Evolutionary conservation across 352 stramenopile genomes (phyloP), one percentile per base, ranked within the genome.

Genomic region (Globisporangium iwayamae): DNA sequence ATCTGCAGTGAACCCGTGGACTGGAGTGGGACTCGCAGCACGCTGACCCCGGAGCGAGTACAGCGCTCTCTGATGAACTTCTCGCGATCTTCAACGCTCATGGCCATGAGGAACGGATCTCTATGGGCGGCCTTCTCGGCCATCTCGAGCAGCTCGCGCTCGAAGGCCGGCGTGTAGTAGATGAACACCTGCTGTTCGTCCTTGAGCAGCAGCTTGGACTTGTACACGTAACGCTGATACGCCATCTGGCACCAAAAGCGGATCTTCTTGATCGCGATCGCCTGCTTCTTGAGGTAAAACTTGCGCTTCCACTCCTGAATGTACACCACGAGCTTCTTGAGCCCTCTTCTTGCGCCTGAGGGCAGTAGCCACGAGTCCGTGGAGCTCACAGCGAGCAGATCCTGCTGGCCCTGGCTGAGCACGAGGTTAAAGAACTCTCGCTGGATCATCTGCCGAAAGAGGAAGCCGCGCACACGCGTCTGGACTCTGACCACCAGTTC

Each of bases 161-260:
- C 78, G 28, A 90, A 79, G 20, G 65, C 56, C 0, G 76, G 59
- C 22, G 78, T 89, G 66, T 91, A 93, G 68, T 91, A 93, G 20
- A 93, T 82, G 66, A 80, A 86, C 7, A 93, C 73, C 58, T 90
- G 73, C 62, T 91, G 80, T 25, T 89, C 68, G 0, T 87, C 72
- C 2, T 58, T 66, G 0, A 89, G 64, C 34, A 93, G 66, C 52
- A 85, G 78, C 30, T 75, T 69, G 20, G 73, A 81, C 28, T 81
- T 81, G 50, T 79, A 78, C 4, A 63, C 67, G 50, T 93, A 82
- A 10, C 79, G 81, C 64, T 88, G 81, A 54, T 82, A 83, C 39
- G 90, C 72, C 76, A 91, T 79, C 69, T 89, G 80, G 22, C 80
- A 89, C 83, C 81, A 93, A 48, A 91, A 87, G 3, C 76, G 80